These are phyloP conservation scores for Catenaria anguillulae DNA, from an alignment of 371 early-diverging fungal genomes.

Conservation along the genomic window DNA sequence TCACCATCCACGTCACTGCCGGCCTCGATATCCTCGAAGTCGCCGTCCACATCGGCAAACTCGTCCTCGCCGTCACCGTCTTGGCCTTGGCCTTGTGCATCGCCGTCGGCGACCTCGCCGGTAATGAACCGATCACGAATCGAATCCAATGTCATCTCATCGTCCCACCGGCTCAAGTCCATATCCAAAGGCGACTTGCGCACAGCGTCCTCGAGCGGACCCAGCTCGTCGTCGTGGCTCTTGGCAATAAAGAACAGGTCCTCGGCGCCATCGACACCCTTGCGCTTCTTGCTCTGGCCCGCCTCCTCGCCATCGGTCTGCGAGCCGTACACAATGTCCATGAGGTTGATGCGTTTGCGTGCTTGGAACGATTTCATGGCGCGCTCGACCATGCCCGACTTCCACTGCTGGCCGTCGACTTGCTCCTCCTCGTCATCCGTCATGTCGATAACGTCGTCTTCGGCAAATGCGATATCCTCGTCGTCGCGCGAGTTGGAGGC, in stretches of 20 bases:
- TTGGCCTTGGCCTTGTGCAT: constrained; percentile 22
- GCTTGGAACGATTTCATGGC: constrained; percentile 40
- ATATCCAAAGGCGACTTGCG: constrained; percentile 13
- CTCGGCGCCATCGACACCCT: constrained; percentile 31
- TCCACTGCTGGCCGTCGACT: constrained; percentile 44
- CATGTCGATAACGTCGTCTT: constrained; percentile 10
- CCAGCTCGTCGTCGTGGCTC: neutral
- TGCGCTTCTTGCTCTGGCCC: neutral
- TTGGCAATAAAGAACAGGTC: constrained; percentile 30
- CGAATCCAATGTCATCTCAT: constrained; percentile 52
- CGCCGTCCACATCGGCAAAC: constrained; percentile 79
- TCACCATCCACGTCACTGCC: constrained; percentile 18
- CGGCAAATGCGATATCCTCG: constrained; percentile 18
- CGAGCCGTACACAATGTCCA: constrained; percentile 64
- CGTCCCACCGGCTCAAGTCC: constrained; percentile 51
- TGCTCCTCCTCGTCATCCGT: constrained; percentile 15
- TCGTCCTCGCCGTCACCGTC: constrained; percentile 47
- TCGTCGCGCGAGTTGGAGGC: constrained; percentile 10
- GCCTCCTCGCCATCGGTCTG: constrained; percentile 11
- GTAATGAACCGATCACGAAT: constrained; percentile 72
- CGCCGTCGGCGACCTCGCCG: constrained; percentile 40
- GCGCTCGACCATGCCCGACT: constrained; percentile 49
- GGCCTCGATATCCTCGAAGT: constrained; percentile 16
- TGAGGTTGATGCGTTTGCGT: constrained; percentile 42
- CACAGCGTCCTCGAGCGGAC: neutral